A percentile compares a stretch with the other conserved stretches of the same genome.
Evolutionary conservation across 2,329 filamentous ascomycete species (phyloP).

Genomic region (Byssothecium circinans): DNA sequence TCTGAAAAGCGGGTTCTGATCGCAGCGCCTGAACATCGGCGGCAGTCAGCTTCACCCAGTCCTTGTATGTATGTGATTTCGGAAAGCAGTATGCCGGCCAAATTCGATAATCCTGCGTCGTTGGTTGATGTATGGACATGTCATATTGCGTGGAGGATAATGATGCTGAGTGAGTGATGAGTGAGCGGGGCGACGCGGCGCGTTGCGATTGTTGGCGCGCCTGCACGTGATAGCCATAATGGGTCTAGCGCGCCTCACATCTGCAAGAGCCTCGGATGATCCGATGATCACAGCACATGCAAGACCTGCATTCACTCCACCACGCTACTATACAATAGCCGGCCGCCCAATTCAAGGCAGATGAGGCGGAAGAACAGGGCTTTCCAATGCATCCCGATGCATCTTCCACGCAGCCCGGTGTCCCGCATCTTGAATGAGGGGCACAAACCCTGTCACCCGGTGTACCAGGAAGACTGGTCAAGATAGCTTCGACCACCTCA

Average conservation of each 20-base stretch:
- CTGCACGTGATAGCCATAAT: conserved; percentile 1
- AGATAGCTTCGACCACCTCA: conserved; percentile 23
- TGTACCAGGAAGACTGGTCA: conserved; percentile 16
- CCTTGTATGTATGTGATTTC: conserved; percentile 62
- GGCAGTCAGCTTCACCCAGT: conserved; percentile 64
- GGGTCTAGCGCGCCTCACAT: neutral
- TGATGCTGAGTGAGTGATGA: conserved; percentile 15
- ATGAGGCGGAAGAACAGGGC: conserved; percentile 27
- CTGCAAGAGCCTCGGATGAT: conserved; percentile 3
- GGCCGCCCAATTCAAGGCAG: conserved; percentile 30
- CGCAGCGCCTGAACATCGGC: conserved; percentile 58
- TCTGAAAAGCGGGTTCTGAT: conserved; percentile 53
- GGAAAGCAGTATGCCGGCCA: conserved; percentile 64
- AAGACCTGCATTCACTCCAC: conserved; percentile 4
- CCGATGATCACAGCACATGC: conserved; percentile 21
- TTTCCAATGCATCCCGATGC: conserved; percentile 7
- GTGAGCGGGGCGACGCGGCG: conserved; percentile 20
- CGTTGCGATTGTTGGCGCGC: conserved; percentile 12
- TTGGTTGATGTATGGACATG: conserved; percentile 31
- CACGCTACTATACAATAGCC: conserved; percentile 13
- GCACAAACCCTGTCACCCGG: conserved; percentile 11
- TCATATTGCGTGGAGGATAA: conserved; percentile 26
- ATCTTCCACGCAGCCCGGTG: conserved; percentile 7
- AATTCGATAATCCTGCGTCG: conserved; percentile 30
- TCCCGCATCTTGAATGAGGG: conserved; percentile 14